Conservation (phyloP, 305 asterid species). For the Fraxinus baroniana region DNA sequence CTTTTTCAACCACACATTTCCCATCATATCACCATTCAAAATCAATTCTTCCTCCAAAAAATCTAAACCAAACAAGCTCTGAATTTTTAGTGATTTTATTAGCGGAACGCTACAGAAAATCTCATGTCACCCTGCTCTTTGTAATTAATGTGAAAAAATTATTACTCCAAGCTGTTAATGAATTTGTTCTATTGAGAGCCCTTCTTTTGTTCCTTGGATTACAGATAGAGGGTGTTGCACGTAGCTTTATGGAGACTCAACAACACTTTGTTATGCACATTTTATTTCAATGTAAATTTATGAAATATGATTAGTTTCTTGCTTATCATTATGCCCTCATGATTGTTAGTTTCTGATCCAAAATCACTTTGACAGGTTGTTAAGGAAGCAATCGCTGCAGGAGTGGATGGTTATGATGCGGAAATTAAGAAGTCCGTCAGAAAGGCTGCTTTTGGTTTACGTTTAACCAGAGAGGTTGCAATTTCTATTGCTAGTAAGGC, state of each 20-base stretch:
- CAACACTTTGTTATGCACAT: not conserved
- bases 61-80: no score
- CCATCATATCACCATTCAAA: no score
- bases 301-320: not conserved
- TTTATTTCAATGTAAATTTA: not conserved
- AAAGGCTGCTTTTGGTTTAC: conserved; percentile 92
- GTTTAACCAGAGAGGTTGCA: conserved; percentile 87
- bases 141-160: not conserved
- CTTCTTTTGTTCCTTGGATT: not conserved
- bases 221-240: not conserved
- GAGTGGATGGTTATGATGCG: conserved; percentile 76
- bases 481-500: conserved; percentile 86
- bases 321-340: conserved; percentile 16
- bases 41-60: no score
- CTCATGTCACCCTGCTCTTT: not conserved
- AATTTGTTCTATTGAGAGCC: not conserved
- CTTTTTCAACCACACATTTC: no score
- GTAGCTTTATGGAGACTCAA: not conserved
- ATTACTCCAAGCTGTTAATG: not conserved
- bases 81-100: not conserved
- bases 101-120: not conserved
- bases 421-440: conserved; percentile 69
- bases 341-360: conserved; percentile 15
- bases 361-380: conserved; percentile 55
- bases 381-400: conserved; percentile 77